Conservation (phyloP, 164 flowering plant species). For the Vitis rotundifolia region DNA sequence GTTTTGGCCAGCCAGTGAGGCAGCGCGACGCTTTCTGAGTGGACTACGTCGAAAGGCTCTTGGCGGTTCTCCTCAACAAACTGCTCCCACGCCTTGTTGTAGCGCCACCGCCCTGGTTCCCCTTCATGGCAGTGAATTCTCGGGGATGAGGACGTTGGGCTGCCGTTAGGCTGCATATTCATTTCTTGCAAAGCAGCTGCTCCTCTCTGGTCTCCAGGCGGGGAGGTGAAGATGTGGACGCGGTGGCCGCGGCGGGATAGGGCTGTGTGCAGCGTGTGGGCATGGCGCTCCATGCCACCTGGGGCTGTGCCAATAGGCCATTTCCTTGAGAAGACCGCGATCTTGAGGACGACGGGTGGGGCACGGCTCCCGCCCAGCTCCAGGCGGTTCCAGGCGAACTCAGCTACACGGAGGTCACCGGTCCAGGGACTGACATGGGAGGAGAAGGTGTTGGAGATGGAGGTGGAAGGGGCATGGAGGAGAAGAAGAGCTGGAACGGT, state of each 20-base stretch:
- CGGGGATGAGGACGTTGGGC: too few relatives aligned
- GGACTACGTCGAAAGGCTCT: conserved; percentile 40
- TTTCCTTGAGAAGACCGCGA: conserved; percentile 59
- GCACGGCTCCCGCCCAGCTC: background rate
- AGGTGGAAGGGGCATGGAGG: too few relatives aligned
- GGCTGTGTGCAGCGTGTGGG: conserved; percentile 40
- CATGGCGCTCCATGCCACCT: conserved; percentile 72
- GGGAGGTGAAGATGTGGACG: conserved; percentile 54
- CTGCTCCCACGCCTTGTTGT: too few relatives aligned
- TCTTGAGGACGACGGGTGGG: conserved; percentile 24
- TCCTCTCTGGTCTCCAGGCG: conserved; percentile 9
- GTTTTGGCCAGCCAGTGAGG: conserved; percentile 44
- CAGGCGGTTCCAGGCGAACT: conserved; percentile 56
- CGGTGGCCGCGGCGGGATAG: conserved; percentile 55
- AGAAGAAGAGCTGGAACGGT: too few relatives aligned
- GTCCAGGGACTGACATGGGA: too few relatives aligned
- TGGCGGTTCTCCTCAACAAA: too few relatives aligned
- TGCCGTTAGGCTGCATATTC: too few relatives aligned
- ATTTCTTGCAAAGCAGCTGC: too few relatives aligned
- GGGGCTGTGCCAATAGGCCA: conserved; percentile 56
- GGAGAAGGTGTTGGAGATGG: too few relatives aligned
- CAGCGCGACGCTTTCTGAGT: conserved; percentile 51
- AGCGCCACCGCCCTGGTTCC: background rate
- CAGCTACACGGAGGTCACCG: conserved; percentile 51
- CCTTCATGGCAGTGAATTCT: conserved; percentile 18